phyloP scores from a whole-genome alignment of 495 filamentous ascomycete genomes.

The Platismatia glauca region DNA sequence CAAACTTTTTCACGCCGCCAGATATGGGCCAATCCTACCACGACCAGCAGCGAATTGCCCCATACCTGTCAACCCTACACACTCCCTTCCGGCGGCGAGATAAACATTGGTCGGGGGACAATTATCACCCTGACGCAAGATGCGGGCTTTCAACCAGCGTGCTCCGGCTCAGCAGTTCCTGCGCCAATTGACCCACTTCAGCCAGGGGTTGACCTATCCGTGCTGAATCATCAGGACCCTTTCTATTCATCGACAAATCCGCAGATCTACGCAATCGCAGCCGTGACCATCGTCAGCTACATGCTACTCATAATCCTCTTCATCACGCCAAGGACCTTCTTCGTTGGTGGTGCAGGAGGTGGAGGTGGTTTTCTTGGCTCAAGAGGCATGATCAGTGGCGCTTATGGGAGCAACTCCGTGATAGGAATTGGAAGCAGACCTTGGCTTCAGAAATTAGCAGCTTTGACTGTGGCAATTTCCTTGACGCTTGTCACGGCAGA shows the following conservation, averaged over 20 bases:
- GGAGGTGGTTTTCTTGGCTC: constrained; percentile 66
- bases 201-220: constrained; percentile 24
- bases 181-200: constrained; percentile 26
- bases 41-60: constrained; percentile 33
- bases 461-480: constrained; percentile 80
- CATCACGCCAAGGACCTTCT: constrained; percentile 82
- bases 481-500: constrained; percentile 87
- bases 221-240: constrained; percentile 61
- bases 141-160: constrained; percentile 55
- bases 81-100: constrained; percentile 51
- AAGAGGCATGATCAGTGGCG: constrained; percentile 77
- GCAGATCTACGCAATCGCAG: constrained; percentile 83
- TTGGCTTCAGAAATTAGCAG: constrained; percentile 93
- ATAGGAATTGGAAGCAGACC: constrained; percentile 85
- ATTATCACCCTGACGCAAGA: constrained; percentile 52
- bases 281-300: constrained; percentile 84
- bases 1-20: constrained; percentile 30
- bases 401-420: constrained; percentile 57
- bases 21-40: constrained; percentile 45
- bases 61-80: constrained; percentile 53
- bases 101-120: constrained; percentile 49
- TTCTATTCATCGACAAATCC: constrained; percentile 91
- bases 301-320: constrained; percentile 90
- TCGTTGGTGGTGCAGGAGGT: constrained; percentile 62
- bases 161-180: constrained; percentile 36